Conservation (phyloP, 2,329 filamentous ascomycete genomes). For the Rosellinia necatrix region DNA sequence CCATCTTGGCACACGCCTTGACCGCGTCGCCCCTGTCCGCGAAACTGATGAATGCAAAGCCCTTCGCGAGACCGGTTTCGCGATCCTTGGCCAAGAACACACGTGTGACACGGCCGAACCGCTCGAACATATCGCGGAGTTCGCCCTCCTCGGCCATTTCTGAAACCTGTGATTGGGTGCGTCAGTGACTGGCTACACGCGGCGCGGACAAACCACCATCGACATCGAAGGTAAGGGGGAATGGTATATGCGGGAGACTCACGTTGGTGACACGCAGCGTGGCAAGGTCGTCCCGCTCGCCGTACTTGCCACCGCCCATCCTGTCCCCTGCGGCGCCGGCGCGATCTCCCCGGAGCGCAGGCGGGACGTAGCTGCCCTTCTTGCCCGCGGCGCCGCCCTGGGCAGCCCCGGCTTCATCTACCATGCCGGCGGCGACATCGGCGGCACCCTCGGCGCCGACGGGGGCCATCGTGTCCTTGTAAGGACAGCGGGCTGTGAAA, state of each 20-base stretch:
- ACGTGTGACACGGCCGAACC: conserved; percentile 93
- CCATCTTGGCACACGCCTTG: conserved; percentile 95
- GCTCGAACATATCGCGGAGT: conserved; percentile 96
- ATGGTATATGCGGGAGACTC: conserved; percentile 50
- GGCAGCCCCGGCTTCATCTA: conserved; percentile 51
- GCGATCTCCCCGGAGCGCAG: conserved; percentile 78
- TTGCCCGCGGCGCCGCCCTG: conserved; percentile 61
- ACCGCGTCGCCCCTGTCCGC: conserved; percentile 87
- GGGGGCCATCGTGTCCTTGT: conserved; percentile 99
- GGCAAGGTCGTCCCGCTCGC: conserved; percentile 92
- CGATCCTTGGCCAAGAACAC: conserved; percentile 98
- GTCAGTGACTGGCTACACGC: not conserved
- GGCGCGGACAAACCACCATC: not conserved
- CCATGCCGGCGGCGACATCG: conserved; percentile 60
- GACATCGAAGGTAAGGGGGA: too few species aligned
- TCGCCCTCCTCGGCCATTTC: conserved; percentile 97
- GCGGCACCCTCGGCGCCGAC: conserved; percentile 63
- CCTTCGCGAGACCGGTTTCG: conserved; percentile 94
- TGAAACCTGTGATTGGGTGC: conserved; percentile 67
- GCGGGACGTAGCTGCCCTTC: conserved; percentile 89
- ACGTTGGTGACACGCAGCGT: conserved; percentile 98
- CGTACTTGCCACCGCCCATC: conserved; percentile 84
- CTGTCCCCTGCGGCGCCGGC: conserved; percentile 71
- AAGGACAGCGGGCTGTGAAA: conserved; percentile 98
- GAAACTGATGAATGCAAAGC: conserved; percentile 98